Evolutionary conservation across 805 yeast species (phyloP), one percentile per base, ranked within the genome.

Genomic region (Teunomyces kruisii): DNA sequence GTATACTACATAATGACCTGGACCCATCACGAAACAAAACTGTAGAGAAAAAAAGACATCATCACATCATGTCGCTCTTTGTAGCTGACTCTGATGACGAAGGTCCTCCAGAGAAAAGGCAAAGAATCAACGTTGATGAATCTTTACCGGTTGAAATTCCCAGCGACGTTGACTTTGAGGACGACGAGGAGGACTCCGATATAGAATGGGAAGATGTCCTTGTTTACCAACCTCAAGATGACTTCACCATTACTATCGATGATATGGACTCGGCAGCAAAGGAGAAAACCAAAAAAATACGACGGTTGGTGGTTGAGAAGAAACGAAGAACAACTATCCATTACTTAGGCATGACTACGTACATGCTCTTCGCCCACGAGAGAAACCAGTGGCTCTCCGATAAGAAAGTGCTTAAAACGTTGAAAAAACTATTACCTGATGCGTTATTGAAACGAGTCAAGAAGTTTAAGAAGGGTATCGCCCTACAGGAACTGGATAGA

Each of bases 401-500:
- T 31, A 39, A 40, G n/a, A 45, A 37, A 22, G 58, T 64, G 5
- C 53, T 43, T 5, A 62, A 54, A 41, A 32, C 42, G 12, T 36
- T 66, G 13, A 61, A 56, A 43, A 62, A 57, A 35, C 36, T 60
- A 7, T 48, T 65, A 9, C 71, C 71, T 1, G 47, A 50, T 1
- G 35, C 53, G 8, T 40, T 65, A 9, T 24, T 50, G 12, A 33
- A 39, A 9, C 49, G 44, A 9, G 37, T 55, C 15, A 61, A 56
- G 55, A 50, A 47, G 28, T 50, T 59, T 22, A 51, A 48, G 28
- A 49, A 52, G 26, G 39, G 40, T 22, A 12, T 32, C 16, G 32
- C 37, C 24, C 22, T 15, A 27, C 26, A 32, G 9, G 16, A 7
- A 6, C 13, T 31, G 13, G 12, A 17, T 12, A 6, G n/a, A 14